Percentiles rank a stretch among this genome's conserved stretches.
These are phyloP conservation scores for Stephania yunnanensis DNA, from an alignment of 164 flowering plant species.

Conservation along the genomic window DNA sequence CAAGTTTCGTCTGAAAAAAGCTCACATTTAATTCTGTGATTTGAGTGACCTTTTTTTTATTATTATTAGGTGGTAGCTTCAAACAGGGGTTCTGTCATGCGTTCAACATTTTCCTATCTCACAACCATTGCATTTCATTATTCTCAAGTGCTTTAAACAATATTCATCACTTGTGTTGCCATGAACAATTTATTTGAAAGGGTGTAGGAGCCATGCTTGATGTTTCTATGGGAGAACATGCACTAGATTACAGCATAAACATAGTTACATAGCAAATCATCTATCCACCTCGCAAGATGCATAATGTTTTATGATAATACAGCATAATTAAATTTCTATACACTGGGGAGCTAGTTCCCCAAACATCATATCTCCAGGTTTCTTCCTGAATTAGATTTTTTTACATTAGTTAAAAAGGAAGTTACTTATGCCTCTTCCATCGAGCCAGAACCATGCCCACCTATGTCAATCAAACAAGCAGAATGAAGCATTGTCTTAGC, in stretches of 20 bases:
- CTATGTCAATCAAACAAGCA: conserved; percentile 35
- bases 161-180: too few species aligned
- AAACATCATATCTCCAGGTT: background rate
- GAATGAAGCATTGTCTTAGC: conserved; percentile 66
- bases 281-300: background rate
- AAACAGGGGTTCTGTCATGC: too few species aligned
- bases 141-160: too few species aligned
- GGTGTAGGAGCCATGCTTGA: background rate
- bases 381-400: background rate
- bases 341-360: background rate
- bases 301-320: background rate
- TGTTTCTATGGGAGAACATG: too few species aligned
- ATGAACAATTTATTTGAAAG: too few species aligned
- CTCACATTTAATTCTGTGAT: too few species aligned
- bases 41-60: too few species aligned
- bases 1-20: background rate
- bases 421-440: conserved; percentile 26
- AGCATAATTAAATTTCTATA: background rate
- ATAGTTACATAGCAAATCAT: background rate
- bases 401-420: background rate
- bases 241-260: too few species aligned
- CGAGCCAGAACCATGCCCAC: conserved; percentile 14
- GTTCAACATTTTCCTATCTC: too few species aligned
- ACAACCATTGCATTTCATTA: too few species aligned
- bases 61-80: too few species aligned